Conservation (phyloP, 129 eudicot genomes). For the Calendula officinalis region DNA sequence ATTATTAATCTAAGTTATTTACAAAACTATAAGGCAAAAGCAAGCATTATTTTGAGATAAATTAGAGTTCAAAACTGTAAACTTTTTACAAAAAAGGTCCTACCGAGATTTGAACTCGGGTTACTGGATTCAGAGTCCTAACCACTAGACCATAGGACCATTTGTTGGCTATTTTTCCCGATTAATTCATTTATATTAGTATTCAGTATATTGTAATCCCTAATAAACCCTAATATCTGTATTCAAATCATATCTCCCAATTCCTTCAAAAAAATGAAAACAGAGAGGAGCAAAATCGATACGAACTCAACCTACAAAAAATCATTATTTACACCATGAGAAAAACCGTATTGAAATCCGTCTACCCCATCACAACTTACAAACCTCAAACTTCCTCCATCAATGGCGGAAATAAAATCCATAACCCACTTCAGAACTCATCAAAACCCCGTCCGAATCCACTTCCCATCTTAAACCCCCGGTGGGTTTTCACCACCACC, state of each 20-base stretch:
- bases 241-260: not conserved
- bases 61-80: no score
- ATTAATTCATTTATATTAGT: no score
- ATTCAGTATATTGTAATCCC: not conserved
- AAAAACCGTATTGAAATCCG: conserved; percentile 40
- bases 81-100: conserved; percentile 37
- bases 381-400: conserved; percentile 10
- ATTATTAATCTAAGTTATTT: no score
- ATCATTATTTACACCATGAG: conserved; percentile 27
- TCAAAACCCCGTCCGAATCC: conserved; percentile 31
- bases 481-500: conserved; percentile 38
- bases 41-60: no score
- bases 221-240: not conserved
- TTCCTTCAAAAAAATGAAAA: not conserved
- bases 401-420: conserved; percentile 28
- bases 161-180: no score
- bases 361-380: conserved; percentile 12
- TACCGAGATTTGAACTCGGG: conserved; percentile 94
- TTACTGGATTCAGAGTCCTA: conserved; percentile 93
- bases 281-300: not conserved
- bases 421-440: not conserved
- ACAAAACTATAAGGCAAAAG: no score
- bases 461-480: conserved; percentile 25
- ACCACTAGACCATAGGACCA: conserved; percentile 71
- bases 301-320: not conserved